These are phyloP conservation scores for Bacidia rubella DNA, from an alignment of 495 filamentous ascomycete species.

Conservation along the genomic window DNA sequence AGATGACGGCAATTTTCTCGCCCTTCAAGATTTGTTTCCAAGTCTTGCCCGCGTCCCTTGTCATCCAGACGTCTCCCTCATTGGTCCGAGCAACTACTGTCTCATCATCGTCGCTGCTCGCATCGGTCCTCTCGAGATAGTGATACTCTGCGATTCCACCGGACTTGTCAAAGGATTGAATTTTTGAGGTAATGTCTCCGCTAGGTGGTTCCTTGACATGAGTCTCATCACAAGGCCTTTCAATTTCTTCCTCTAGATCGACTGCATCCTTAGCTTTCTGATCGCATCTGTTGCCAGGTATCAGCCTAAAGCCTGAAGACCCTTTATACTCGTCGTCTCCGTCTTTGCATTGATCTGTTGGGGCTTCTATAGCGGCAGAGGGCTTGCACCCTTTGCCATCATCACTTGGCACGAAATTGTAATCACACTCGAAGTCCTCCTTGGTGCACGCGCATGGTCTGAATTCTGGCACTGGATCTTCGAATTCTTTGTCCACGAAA, in stretches of 20 bases:
- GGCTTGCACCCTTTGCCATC: slow-evolving; percentile 52
- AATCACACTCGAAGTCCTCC: slow-evolving; percentile 88
- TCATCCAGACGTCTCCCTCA: slow-evolving; percentile 50
- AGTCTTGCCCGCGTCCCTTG: slow-evolving; percentile 71
- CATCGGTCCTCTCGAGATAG: slow-evolving; percentile 71
- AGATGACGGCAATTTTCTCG: slow-evolving; percentile 50
- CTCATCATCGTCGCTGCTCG: slow-evolving; percentile 53
- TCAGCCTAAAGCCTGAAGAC: slow-evolving; percentile 78
- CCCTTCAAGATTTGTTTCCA: slow-evolving; percentile 56
- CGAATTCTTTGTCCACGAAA: slow-evolving; percentile 75
- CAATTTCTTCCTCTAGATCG: slow-evolving; percentile 31
- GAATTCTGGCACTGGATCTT: slow-evolving; percentile 50
- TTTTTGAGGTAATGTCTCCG: slow-evolving; percentile 45
- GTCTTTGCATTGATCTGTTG: slow-evolving; percentile 52
- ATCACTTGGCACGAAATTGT: slow-evolving; percentile 60
- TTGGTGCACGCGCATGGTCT: slow-evolving; percentile 66
- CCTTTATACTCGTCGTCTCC: slow-evolving; percentile 59
- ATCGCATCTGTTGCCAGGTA: slow-evolving; percentile 80
- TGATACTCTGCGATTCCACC: slow-evolving; percentile 44
- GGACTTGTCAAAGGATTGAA: slow-evolving; percentile 43
- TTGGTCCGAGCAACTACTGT: slow-evolving; percentile 70
- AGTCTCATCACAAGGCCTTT: slow-evolving; percentile 38
- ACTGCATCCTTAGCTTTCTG: slow-evolving; percentile 31
- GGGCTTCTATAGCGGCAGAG: slow-evolving; percentile 34
- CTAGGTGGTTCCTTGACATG: slow-evolving; percentile 32